Evolutionary conservation across 2,329 filamentous ascomycete species (phyloP).

Genomic region (Cadophora gregata): DNA sequence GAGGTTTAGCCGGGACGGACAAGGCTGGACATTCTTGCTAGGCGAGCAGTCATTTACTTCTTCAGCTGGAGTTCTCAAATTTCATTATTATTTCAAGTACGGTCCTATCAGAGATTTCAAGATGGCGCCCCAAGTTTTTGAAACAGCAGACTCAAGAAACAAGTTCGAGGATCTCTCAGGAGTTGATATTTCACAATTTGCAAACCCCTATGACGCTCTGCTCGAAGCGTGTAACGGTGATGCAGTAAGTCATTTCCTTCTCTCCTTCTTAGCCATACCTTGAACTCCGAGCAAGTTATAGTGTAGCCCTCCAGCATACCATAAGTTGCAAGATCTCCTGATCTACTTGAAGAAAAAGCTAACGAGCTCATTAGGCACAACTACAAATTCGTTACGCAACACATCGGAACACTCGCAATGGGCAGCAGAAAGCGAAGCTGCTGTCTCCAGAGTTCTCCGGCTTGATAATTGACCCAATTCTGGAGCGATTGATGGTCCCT

Average conservation of each 20-base stretch:
- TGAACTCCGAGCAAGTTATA: neutral
- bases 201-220: conserved; percentile 45
- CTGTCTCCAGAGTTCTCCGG: conserved; percentile 70
- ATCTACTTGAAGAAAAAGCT: neutral
- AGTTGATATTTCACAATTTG: conserved; percentile 39
- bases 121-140: conserved; percentile 20
- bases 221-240: conserved; percentile 44
- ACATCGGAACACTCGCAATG: conserved; percentile 78
- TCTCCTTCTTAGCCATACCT: neutral
- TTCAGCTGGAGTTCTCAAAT: neutral
- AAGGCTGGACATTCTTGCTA: neutral
- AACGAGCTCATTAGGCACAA: conserved; percentile 29
- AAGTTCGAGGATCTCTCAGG: conserved; percentile 45
- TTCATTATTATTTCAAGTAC: neutral
- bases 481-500: conserved; percentile 71
- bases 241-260: conserved; percentile 35
- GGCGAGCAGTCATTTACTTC: neutral
- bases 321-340: neutral
- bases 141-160: conserved; percentile 39
- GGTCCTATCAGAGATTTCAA: neutral
- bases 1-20: neutral
- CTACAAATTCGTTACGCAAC: conserved; percentile 60
- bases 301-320: neutral
- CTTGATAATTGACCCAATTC: conserved; percentile 76
- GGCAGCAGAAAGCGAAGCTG: conserved; percentile 76